Evolutionary conservation across 768 basidiomycete species (phyloP), one percentile per base, ranked within the genome.

Genomic region (Grammothele lineata): DNA sequence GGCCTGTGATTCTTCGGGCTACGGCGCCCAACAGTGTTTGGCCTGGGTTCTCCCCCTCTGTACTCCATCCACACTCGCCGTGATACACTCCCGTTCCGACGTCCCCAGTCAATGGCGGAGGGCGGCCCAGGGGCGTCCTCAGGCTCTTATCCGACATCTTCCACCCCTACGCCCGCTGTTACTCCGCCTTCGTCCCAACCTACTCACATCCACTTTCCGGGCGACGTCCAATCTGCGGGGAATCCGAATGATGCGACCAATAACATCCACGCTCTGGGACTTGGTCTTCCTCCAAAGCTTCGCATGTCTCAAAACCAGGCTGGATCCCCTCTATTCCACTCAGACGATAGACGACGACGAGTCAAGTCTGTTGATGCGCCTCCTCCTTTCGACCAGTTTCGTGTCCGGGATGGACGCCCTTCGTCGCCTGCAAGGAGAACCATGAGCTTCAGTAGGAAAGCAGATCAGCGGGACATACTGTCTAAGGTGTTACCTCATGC

Each of bases 91-190:
- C n/a, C n/a, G n/a, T n/a, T n/a, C n/a, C n/a, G n/a, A n/a, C n/a
- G n/a, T n/a, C n/a, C n/a, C n/a, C n/a, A n/a, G n/a, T n/a, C 27
- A 30, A 72, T 71, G 67, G 64, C 62, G 50, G 65, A 66, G 54
- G 51, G 55, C 43, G 56, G 46, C 21, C 54, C 60, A 22, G 27
- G 27, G 27, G 59, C 62, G 15, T 46, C 47, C 33, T 26, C 60
- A 14, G 52, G 47, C 47, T 48, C 62, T 25, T 48, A 54, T 38
- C 32, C 51, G 25, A 47, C 48, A 6, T 48, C 59, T 22, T 49
- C 27, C 26, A 41, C 55, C 37, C 42, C 33, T 36, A 38, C 50
- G 19, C 47, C 17, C 30, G 57, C 39, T 5, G 38, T 17, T n/a
- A 6, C 43, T 15, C 26, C 54, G 15, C 22, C 42, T 40, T 47